Conservation (phyloP, 768 basidiomycete species). For the Naganishia friedmannii region DNA sequence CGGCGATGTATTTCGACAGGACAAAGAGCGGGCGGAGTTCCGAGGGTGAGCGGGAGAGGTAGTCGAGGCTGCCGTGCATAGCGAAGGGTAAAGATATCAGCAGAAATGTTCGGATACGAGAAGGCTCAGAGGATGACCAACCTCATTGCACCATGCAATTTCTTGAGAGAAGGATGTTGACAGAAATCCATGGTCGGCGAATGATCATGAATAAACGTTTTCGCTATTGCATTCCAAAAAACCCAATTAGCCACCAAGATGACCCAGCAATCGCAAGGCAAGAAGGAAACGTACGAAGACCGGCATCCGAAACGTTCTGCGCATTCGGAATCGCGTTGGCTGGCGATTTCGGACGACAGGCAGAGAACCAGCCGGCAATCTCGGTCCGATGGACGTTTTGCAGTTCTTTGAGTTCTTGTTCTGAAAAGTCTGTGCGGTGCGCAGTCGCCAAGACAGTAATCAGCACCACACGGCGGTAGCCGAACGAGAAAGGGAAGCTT, state of each 20-base stretch:
- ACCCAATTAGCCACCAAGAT: neutral
- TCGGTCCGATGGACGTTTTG: conserved; percentile 45
- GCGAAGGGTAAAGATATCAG: no score
- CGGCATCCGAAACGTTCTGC: conserved; percentile 42
- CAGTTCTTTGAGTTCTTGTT: conserved; percentile 41
- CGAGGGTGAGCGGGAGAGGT: conserved; percentile 45
- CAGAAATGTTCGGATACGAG: no score
- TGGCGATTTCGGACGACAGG: conserved; percentile 45
- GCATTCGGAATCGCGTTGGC: conserved; percentile 44
- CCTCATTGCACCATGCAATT: conserved; percentile 49
- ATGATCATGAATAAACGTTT: conserved; percentile 49
- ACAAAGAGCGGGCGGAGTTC: conserved; percentile 46
- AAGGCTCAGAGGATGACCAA: conserved; percentile 20
- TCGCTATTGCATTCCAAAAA: conserved; percentile 23
- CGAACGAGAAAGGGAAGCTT: no score
- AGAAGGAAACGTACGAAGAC: neutral
- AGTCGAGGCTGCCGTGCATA: conserved; percentile 40
- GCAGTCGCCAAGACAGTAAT: neutral
- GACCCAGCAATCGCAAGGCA: neutral
- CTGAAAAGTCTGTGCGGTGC: conserved; percentile 39
- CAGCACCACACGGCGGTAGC: no score
- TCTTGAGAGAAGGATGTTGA: conserved; percentile 47
- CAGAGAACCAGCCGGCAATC: conserved; percentile 50
- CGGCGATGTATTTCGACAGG: conserved; percentile 48
- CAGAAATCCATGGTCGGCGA: conserved; percentile 50